Base-by-base conservation (phyloP, 2,329 filamentous ascomycete genomes). In the Cladosporium sp. region DNA sequence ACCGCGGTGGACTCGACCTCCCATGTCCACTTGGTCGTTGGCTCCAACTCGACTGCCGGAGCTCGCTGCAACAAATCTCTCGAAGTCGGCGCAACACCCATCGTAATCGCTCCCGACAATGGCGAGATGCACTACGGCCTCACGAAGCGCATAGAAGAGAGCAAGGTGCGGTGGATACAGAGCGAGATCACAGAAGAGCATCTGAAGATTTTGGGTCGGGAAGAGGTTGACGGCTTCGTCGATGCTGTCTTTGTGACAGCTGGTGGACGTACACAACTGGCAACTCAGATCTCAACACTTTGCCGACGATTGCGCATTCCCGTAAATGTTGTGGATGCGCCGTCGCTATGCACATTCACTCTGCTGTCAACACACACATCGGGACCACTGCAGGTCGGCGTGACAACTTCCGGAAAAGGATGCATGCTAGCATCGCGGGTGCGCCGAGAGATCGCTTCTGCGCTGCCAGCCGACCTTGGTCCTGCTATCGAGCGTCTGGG, bases 341-440 rank as follows among this genome's bases (percentile, higher is more conserved):
- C 93, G 0, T 82, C 85, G 36, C 86, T 97, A 15, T 97, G 92
- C 77, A 90, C 90, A 25, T 96, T 99, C 73, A 88, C 89, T 5
- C 82, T 99, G 55, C 85, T 97, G 47, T 94, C 92, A 22, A 95
- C 90, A 7, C 87, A 97, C 73, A 86, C 84, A 57, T 92, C 97
- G 69, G 94, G 94, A 0, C 93, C 94, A 9, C 80, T 99, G 40
- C 94, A 97, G 72, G 88, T 99, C 61, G 94, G 94, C 62, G 89
- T 99, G 59, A 97, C 94, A 3, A 97, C 94, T 0, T 97, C 95
- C 60, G 93, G 94, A 19, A 88, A 89, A 67, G 94, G 94, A 1
- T 97, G 94, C 78, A 97, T 96, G 75, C 83, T 99, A 30, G 90
- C 94, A 5, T 90, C 91, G 9, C 84, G 94, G 25, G 90, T 99